Evolutionary conservation across 2,329 filamentous ascomycete species (phyloP), one percentile per base, ranked within the genome.

Genomic region (Rugonectria rugulosa): DNA sequence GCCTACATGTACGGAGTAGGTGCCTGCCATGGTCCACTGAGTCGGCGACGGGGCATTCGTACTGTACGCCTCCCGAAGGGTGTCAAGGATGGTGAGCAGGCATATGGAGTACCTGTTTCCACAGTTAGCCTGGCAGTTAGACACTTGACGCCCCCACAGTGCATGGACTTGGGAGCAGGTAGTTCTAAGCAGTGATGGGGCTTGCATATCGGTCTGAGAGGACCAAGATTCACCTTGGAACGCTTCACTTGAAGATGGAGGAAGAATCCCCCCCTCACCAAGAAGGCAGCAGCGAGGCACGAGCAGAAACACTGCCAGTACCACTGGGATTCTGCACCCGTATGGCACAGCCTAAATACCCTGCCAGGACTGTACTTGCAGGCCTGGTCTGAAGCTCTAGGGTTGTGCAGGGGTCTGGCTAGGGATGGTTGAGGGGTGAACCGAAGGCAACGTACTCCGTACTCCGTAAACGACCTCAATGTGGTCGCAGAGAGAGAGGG

Each of bases 21-120:
- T 54, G 58, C 59, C 62, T 63, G 58, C 58, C 57, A 65, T 64
- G 60, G 61, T 64, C 65, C 65, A 68, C 65, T 50, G 44, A 55
- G 53, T 56, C 56, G 46, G 56, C 62, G 65, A 56, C 65, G 65
- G 66, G 66, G 64, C 54, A 51, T 52, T 38, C 31, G 29, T 32
- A 32, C 29, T 29, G 26, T 29, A 29, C 7, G 7, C 29, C n/a
- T 14, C n/a, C n/a, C 29, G n/a, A 32, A 32, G 29, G 29, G 29
- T 14, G 29, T 11, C 29, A 32, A 49, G 37, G 50, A 62, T 46
- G 47, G 53, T 26, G 53, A 53, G 42, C n/a, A 29, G 41, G 27
- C n/a, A n/a, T n/a, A n/a, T n/a, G 43, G 40, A 27, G 26, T 24
- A 37, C 57, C 61, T 61, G 61, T 61, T 60, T 55, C 62, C 53